Percentiles rank a stretch among this genome's conserved stretches.
Conservation (phyloP, 495 filamentous ascomycete species). For the Trichoderma asperelloides region DNA sequence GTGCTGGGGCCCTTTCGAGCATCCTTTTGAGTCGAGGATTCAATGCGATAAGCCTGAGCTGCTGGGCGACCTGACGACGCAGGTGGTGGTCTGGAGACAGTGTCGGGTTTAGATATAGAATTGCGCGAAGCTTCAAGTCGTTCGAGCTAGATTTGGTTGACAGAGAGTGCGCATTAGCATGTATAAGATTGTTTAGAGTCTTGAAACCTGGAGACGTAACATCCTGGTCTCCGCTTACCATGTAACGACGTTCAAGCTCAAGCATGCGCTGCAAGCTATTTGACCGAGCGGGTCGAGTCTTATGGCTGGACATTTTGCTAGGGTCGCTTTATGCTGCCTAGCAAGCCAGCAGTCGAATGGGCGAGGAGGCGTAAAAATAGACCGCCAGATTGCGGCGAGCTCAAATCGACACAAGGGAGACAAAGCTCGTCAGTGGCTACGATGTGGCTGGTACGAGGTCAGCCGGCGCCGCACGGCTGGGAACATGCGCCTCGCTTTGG, state of each 20-base stretch:
- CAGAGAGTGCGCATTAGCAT: neutral
- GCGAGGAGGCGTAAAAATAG: neutral
- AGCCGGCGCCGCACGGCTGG: neutral
- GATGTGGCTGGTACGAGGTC: slow-evolving; percentile 1
- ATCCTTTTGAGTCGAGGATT: neutral
- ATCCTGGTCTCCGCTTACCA: slow-evolving; percentile 31
- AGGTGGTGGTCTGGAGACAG: neutral
- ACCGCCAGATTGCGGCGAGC: neutral
- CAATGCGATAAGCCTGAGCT: neutral
- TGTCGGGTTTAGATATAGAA: neutral
- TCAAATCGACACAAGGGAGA: neutral
- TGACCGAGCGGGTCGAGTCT: slow-evolving; percentile 18
- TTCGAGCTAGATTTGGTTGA: slow-evolving; percentile 3
- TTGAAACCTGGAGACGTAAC: neutral
- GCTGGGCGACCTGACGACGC: neutral
- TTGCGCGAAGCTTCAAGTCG: neutral
- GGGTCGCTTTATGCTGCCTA: neutral
- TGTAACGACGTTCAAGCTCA: slow-evolving; percentile 42
- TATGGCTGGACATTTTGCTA: neutral
- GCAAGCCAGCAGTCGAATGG: neutral
- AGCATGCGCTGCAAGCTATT: slow-evolving; percentile 41
- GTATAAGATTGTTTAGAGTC: neutral
- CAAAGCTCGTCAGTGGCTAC: neutral
- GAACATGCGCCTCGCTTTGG: neutral
- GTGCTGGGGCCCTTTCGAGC: neutral